Evolutionary conservation across 192 early-diverging fungal species (phyloP).

Genomic region (Umbelopsis vinacea): DNA sequence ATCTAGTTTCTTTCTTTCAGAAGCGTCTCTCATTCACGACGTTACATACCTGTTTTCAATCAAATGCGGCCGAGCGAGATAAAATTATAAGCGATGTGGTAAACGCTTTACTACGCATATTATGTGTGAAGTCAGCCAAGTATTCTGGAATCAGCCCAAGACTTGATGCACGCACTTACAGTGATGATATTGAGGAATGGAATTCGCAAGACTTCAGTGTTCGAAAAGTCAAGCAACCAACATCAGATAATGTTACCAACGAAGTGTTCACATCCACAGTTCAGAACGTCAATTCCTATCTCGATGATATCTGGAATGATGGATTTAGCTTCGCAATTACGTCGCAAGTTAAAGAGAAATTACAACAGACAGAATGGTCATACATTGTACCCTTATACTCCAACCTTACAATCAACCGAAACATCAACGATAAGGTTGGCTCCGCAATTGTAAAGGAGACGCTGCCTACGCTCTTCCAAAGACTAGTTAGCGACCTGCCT

Average conservation of each 20-base stretch:
- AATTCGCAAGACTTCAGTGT: background rate
- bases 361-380: slow-evolving; percentile 26
- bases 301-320: slow-evolving; percentile 36
- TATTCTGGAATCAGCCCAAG: background rate
- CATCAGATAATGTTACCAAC: background rate
- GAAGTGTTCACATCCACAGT: background rate
- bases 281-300: slow-evolving; percentile 22
- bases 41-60: background rate
- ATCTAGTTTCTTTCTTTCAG: background rate
- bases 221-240: background rate
- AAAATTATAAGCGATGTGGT: background rate
- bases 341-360: slow-evolving; percentile 20
- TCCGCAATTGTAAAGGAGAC: slow-evolving; percentile 46
- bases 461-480: slow-evolving; percentile 50
- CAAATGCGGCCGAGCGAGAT: background rate
- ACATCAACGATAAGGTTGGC: slow-evolving; percentile 30
- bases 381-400: slow-evolving; percentile 20
- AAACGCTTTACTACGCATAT: background rate
- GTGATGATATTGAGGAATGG: background rate
- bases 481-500: slow-evolving; percentile 43
- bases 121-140: background rate
- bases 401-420: slow-evolving; percentile 32
- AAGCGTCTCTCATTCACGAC: background rate
- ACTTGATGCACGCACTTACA: background rate
- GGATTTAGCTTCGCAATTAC: slow-evolving; percentile 36